Base-by-base conservation (phyloP, 345 rosid species). In the Corymbia maculata region DNA sequence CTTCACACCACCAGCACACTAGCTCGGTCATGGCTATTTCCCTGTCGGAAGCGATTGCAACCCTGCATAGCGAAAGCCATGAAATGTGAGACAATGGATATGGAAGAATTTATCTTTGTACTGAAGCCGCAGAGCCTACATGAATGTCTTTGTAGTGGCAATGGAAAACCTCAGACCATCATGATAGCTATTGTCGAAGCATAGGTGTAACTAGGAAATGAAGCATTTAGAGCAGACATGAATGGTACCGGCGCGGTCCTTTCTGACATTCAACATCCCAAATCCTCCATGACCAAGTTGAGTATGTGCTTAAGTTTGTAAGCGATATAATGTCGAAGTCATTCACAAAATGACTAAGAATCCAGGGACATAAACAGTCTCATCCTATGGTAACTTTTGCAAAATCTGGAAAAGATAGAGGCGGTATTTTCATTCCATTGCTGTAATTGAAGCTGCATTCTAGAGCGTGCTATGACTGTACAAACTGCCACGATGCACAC, bases 241-340 rank as follows among this genome's bases (percentile, higher is more conserved):
- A 50, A 70, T 55, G 64, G 32, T 70, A 87, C 32, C 51, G 15
- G n/a, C 6, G 13, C 6, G 88, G 49, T 5, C 57, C 85, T 28
- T 68, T 7, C n/a, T 47, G 68, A 82, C 28, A 87, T 86, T 89
- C 88, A 47, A 90, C 22, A 21, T 87, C 51, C 93, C 93, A 92
- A 3, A 90, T 90, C 49, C 92, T 89, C 87, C 90, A 51, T 90
- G 86, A 28, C 79, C 87, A 22, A 89, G 79, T 88, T 87, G 49
- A 88, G 52, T 22, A 87, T 88, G 50, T 51, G 53, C 22, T 51
- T 70, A 28, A 52, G 87, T 57, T 91, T 92, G 88, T 52, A 87
- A 3, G 28, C 2, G 6, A 55, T 26, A 55, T 1, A 55, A 55
- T 1, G 61, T 21, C 10, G 3, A 4, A 55, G 26, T 21, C 12